Base-by-base conservation (phyloP, 371 early-diverging fungal species). In the Haplosporangium sp. region DNA sequence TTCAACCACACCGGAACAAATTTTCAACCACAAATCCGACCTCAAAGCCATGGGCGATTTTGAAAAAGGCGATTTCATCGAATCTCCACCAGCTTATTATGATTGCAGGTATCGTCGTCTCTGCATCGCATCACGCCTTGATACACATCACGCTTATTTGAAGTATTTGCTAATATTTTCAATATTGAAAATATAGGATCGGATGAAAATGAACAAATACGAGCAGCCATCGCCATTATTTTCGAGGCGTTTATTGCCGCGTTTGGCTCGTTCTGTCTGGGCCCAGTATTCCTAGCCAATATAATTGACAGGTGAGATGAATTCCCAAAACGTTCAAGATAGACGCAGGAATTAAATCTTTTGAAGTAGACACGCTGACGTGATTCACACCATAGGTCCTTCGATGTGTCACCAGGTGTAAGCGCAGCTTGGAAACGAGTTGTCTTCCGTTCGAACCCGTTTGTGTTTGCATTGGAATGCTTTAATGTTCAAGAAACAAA, bases 191-290 rank as follows among this genome's bases (percentile, higher is more conserved):
- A 6, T 13, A 47, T 64, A 74, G 75, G 77, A 0, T 51, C 62
- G 8, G 80, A 79, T 38, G 80, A 72, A 37, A 69, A 79, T 20
- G 80, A 79, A n/a, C 14, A 43, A 7, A 59, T 79, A 42, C 73
- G 80, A 6, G 62, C 56, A 8, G 45, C 60, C 9, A 68, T 79
- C 7, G 65, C 80, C 0, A 36, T 29, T 14, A 48, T 73, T 14
- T 79, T 79, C 43, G 73, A 72, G 62, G 47, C 60, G 41, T 79
- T 72, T 54, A 64, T 73, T 8, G 36, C 40, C 9, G 48, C 73
- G 12, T 79, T 72, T 51, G 80, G 80, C 4, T 67, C 80, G 1
- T 65, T 79, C 29, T 53, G 46, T 37, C 51, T 73, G 10, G 73
- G 73, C 6, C 69, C 80, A 0, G 51, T 64, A 16, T 56, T 79